Evolutionary conservation across 306 rosid genomes (phyloP), one percentile per base, ranked within the genome.

Genomic region (Cucurbita ficifolia): DNA sequence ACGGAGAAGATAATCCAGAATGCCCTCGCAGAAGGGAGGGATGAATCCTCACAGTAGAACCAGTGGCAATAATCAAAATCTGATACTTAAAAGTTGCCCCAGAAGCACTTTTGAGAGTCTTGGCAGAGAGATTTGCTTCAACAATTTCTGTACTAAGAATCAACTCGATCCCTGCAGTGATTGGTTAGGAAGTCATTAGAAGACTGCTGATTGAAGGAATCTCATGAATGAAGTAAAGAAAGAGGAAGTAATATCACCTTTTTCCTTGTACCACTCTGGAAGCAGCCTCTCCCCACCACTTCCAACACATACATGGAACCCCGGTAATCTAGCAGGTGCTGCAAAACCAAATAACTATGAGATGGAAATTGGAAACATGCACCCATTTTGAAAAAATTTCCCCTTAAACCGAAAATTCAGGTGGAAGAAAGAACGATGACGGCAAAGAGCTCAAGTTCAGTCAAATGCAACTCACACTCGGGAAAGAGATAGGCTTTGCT

Each of bases 311-410:
- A 77, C 85, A 63, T 94, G 88, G 82, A 94, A 91, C 68, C 97
- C 97, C 19, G 99, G 99, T 74, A 94, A 96, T 85, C 99, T 89
- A 75, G 96, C 96, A 84, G 99, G 97, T 58, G 96, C 99, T 94
- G 91, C 88, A 81, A 84, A 74, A 75, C 60, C 72, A 81, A 70
- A 19, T 59, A 29, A 74, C 12, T 58, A 74, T 21, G 56, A 58
- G 70, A 18, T 57, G 5, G 46, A 29, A 29, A 29, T 2, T 29
- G 33, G 33, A 40, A 59, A 50, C 56, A 9, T 33, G 33, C 19
- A 22, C n/a, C 10, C 49, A 16, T 54, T 53, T 24, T 14, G 9
- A 57, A 56, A 42, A 42, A 11, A 36, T 4, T 5, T 65, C 29
- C n/a, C 18, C 19, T 33, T 12, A 35, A 33, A 29, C 53, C 49